phyloP scores from a whole-genome alignment of 2,329 filamentous ascomycete species.

The Periconia sp. region DNA sequence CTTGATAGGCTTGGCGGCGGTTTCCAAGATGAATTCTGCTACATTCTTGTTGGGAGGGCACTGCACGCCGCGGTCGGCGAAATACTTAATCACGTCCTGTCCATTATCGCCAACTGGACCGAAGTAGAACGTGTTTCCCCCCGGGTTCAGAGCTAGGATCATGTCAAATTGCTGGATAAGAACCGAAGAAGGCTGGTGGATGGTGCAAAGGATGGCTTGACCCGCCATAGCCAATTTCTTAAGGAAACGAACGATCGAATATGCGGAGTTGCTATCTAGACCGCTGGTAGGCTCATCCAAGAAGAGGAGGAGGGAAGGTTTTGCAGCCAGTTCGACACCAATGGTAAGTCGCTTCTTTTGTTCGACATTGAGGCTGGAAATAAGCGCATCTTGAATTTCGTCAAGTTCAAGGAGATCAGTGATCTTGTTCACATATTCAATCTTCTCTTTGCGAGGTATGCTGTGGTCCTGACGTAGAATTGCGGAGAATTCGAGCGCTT shows the following conservation, averaged over 20 bases:
- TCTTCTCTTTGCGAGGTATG: slow-evolving; percentile 64
- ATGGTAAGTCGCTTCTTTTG: slow-evolving; percentile 76
- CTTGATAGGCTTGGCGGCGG: slow-evolving; percentile 63
- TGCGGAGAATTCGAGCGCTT: slow-evolving; percentile 73
- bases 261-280: slow-evolving; percentile 72
- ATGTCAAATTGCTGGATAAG: slow-evolving; percentile 77
- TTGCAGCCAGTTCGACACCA: slow-evolving; percentile 68
- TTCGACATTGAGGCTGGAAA: slow-evolving; percentile 70
- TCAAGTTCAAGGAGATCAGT: slow-evolving; percentile 69
- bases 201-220: slow-evolving; percentile 76
- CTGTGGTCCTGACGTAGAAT: slow-evolving; percentile 65
- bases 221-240: slow-evolving; percentile 71
- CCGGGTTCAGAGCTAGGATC: slow-evolving; percentile 70
- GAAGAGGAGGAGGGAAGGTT: slow-evolving; percentile 71
- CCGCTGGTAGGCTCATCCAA: slow-evolving; percentile 75
- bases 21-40: slow-evolving; percentile 71
- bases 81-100: slow-evolving; percentile 69
- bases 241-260: slow-evolving; percentile 70
- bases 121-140: slow-evolving; percentile 76
- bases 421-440: slow-evolving; percentile 70
- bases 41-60: slow-evolving; percentile 72
- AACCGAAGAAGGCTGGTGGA: slow-evolving; percentile 73
- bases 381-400: slow-evolving; percentile 70
- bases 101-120: slow-evolving; percentile 73
- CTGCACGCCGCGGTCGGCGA: slow-evolving; percentile 67